Evolutionary conservation across 1,284 basidiomycete species (phyloP).

Genomic region (Ustilago trichophora): DNA sequence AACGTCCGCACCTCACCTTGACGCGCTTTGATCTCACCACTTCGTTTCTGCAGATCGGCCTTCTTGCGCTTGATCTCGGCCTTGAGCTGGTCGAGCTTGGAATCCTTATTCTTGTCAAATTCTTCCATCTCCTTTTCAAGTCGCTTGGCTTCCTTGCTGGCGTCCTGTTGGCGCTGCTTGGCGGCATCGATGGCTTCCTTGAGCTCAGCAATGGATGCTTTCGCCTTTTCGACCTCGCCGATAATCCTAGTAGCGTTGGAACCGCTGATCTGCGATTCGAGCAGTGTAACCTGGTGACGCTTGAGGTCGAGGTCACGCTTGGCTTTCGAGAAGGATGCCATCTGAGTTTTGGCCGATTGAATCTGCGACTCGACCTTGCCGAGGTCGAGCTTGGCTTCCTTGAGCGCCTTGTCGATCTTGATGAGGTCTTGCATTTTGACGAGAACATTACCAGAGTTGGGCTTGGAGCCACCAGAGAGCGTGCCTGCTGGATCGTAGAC

Average conservation of each 20-base stretch:
- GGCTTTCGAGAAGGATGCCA: constrained; percentile 75
- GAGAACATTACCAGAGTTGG: constrained; percentile 77
- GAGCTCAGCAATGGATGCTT: constrained; percentile 76
- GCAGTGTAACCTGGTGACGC: constrained; percentile 82
- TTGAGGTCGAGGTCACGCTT: constrained; percentile 84
- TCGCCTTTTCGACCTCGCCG: constrained; percentile 79
- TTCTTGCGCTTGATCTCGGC: constrained; percentile 83
- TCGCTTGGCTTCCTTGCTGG: constrained; percentile 80
- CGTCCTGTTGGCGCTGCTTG: constrained; percentile 79
- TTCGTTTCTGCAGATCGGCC: constrained; percentile 81
- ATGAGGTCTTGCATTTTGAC: constrained; percentile 86
- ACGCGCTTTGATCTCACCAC: constrained; percentile 80
- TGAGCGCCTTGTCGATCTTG: constrained; percentile 73
- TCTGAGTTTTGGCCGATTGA: constrained; percentile 71
- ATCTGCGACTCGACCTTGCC: constrained; percentile 73
- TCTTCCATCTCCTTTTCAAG: constrained; percentile 97
- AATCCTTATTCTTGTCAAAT: constrained; percentile 98
- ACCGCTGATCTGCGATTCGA: constrained; percentile 85
- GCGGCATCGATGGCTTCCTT: constrained; percentile 75
- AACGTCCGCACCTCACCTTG: constrained; percentile 90
- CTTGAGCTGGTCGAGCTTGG: constrained; percentile 91
- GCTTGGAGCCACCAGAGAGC: constrained; percentile 88
- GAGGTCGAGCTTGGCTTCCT: constrained; percentile 70
- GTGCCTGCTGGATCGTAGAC: constrained; percentile 96
- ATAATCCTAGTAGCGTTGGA: constrained; percentile 87